Percentiles rank a stretch among this genome's conserved stretches.
Evolutionary conservation across 2,329 filamentous ascomycete species (phyloP).

Genomic region (Aspergillus eucalypticola): DNA sequence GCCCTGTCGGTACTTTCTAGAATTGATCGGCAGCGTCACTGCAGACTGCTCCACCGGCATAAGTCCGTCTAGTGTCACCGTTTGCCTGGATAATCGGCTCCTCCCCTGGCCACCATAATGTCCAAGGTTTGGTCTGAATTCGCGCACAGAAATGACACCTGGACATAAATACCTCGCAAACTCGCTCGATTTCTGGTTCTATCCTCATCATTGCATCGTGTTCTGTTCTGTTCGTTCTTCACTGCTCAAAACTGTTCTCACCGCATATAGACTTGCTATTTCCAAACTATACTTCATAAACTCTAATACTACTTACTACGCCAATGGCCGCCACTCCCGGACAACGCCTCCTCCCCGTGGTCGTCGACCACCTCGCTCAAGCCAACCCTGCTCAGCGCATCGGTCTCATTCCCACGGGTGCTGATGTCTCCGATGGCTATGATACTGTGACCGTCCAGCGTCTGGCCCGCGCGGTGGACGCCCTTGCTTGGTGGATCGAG

Average conservation of each 20-base stretch:
- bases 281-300: not conserved
- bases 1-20: not conserved
- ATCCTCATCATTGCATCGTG: not conserved
- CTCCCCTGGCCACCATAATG: not conserved
- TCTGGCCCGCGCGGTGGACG: constrained; percentile 25
- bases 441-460: constrained; percentile 19
- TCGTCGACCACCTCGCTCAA: constrained; percentile 8
- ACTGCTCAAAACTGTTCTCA: not conserved
- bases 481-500: constrained; percentile 28
- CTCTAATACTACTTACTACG: not conserved
- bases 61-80: not conserved
- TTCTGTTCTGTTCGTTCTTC: not conserved
- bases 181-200: not conserved
- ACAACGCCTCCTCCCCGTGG: not conserved
- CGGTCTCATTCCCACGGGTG: constrained; percentile 4
- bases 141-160: not conserved
- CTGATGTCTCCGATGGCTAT: constrained; percentile 5
- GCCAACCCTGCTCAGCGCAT: not conserved
- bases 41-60: not conserved
- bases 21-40: not conserved
- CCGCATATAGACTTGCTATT: not conserved
- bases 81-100: not conserved
- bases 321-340: not conserved
- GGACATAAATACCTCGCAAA: not conserved
- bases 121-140: not conserved